Conservation (phyloP, 495 filamentous ascomycete species). For the Penicillium pulvis region DNA sequence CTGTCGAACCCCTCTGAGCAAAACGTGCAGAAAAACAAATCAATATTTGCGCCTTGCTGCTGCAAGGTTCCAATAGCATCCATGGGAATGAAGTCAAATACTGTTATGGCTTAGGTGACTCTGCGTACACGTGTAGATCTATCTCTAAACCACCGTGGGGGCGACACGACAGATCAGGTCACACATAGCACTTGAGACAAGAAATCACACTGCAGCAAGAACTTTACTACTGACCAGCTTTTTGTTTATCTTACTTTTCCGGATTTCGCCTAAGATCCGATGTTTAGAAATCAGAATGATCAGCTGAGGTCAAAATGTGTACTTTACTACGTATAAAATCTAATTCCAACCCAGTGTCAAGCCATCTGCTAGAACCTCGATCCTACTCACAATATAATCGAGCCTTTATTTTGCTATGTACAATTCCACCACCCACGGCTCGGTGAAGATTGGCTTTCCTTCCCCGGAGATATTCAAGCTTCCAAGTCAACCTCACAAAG, state of each 20-base stretch:
- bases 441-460: constrained; percentile 9
- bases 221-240: background rate
- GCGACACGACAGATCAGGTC: background rate
- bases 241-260: background rate
- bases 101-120: background rate
- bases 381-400: background rate
- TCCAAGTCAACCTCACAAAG: constrained; percentile 6
- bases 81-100: background rate
- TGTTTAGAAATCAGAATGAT: too few relatives aligned
- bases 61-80: background rate
- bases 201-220: background rate
- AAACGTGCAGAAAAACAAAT: background rate
- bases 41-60: background rate
- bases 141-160: background rate
- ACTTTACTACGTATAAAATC: too few relatives aligned
- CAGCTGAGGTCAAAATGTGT: too few relatives aligned
- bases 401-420: constrained; percentile 1
- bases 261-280: too few relatives aligned
- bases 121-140: background rate
- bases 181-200: background rate
- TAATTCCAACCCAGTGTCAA: background rate
- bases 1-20: background rate
- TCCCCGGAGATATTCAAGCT: constrained; percentile 8
- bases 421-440: background rate
- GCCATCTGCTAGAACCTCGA: too few relatives aligned